phyloP scores from a whole-genome alignment of 2,329 filamentous ascomycete genomes.

The Fusarium clavum region DNA sequence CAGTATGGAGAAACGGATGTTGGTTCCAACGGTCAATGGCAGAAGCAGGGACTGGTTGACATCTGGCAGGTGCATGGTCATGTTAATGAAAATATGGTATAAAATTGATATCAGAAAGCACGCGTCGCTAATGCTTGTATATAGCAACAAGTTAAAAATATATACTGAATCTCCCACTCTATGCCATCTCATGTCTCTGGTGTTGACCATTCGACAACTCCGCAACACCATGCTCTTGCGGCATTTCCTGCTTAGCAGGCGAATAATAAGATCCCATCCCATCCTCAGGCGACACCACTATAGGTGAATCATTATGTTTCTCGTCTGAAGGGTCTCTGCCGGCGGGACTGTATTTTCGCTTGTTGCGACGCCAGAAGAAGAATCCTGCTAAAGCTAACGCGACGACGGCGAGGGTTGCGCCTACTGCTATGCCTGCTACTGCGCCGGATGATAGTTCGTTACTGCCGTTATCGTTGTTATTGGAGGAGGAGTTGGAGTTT shows the following conservation, averaged over 20 bases:
- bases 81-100: not conserved
- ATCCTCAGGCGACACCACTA: not conserved
- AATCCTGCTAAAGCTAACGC: conserved; percentile 13
- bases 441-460: conserved; percentile 18
- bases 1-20: accelerated
- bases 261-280: not conserved
- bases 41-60: not conserved
- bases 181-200: conserved; percentile 16
- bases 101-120: not conserved
- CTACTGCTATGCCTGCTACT: conserved; percentile 20
- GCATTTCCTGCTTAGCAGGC: not conserved
- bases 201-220: not conserved
- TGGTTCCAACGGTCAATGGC: not conserved
- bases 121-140: not conserved
- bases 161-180: not conserved
- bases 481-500: not conserved
- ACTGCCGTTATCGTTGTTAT: not conserved
- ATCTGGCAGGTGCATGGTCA: not conserved
- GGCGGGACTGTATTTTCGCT: not conserved
- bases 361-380: conserved; percentile 28
- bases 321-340: not conserved
- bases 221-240: not conserved
- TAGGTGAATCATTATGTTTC: not conserved
- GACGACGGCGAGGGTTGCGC: conserved; percentile 6
- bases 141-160: not conserved